Evolutionary conservation across 441 rosid species (phyloP).

Genomic region (Breynia disticha): DNA sequence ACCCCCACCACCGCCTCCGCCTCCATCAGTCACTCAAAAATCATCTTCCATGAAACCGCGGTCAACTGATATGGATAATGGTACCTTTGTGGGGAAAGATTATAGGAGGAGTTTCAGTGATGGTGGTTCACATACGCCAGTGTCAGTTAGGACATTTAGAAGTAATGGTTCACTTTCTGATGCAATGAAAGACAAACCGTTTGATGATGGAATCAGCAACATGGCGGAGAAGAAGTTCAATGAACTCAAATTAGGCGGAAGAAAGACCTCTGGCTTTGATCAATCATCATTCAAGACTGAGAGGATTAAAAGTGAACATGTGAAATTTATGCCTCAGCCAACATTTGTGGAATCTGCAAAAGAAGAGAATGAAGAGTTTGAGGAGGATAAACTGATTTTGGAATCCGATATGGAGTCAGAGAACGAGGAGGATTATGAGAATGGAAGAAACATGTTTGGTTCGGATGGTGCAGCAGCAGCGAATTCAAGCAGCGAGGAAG

Average conservation of each 20-base stretch:
- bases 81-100: constrained; percentile 13
- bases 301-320: constrained; percentile 16
- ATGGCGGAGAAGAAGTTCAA: constrained; percentile 6
- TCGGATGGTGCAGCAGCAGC: background rate
- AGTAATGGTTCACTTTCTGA: constrained; percentile 21
- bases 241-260: constrained; percentile 5
- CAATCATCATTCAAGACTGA: constrained; percentile 17
- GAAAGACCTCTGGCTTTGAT: constrained; percentile 17
- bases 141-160: constrained; percentile 21
- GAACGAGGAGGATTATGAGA: constrained; percentile 24
- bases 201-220: constrained; percentile 12
- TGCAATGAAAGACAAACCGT: constrained; percentile 11
- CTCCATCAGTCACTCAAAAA: constrained; percentile 15
- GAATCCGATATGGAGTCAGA: constrained; percentile 34
- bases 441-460: background rate
- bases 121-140: constrained; percentile 13
- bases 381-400: constrained; percentile 25
- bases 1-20: constrained; percentile 48
- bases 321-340: constrained; percentile 13
- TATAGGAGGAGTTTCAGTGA: constrained; percentile 16
- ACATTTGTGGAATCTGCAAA: constrained; percentile 17
- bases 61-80: constrained; percentile 7
- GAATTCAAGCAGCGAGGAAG: constrained; percentile 17
- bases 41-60: constrained; percentile 23
- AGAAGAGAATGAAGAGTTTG: constrained; percentile 16